Percentiles rank a stretch among this genome's conserved stretches.
Conservation (phyloP, 73 alveolate species). For the Paramecium primaurelia region DNA sequence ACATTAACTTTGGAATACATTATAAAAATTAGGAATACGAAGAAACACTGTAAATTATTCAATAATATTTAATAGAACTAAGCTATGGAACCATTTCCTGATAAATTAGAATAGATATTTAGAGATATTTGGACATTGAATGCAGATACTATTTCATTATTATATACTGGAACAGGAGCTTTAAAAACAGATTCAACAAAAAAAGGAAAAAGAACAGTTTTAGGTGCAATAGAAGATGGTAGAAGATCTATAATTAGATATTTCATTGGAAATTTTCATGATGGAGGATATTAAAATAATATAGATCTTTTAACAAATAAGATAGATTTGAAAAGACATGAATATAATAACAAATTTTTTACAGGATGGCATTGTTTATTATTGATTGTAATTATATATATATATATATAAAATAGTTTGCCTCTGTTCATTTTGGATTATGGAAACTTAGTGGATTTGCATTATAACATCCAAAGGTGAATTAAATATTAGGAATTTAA, state of each 20-base stretch:
- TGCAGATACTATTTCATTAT: conserved; percentile 85
- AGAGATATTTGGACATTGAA: conserved; percentile 96
- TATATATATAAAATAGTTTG: neutral
- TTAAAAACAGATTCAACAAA: conserved; percentile 94
- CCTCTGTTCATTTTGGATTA: neutral
- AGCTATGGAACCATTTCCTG: conserved; percentile 87
- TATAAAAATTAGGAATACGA: conserved; percentile 72
- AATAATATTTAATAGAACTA: neutral
- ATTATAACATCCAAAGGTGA: neutral
- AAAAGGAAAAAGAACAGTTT: conserved; percentile 91
- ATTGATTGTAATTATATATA: neutral
- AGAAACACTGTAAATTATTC: neutral
- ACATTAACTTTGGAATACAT: conserved; percentile 68
- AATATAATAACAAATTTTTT: neutral
- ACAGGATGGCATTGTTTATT: neutral
- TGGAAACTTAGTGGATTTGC: neutral
- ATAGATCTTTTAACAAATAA: conserved; percentile 51
- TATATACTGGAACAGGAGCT: conserved; percentile 98
- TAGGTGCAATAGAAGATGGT: conserved; percentile 94
- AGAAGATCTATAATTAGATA: conserved; percentile 80
- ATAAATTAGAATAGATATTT: conserved; percentile 80
- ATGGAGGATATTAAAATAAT: conserved; percentile 81
- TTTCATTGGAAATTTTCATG: conserved; percentile 91
- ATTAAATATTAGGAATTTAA: neutral
- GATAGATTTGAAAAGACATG: neutral